Evolutionary conservation across 345 rosid genomes (phyloP), one percentile per base, ranked within the genome.

Genomic region (Bruguiera parviflora): DNA sequence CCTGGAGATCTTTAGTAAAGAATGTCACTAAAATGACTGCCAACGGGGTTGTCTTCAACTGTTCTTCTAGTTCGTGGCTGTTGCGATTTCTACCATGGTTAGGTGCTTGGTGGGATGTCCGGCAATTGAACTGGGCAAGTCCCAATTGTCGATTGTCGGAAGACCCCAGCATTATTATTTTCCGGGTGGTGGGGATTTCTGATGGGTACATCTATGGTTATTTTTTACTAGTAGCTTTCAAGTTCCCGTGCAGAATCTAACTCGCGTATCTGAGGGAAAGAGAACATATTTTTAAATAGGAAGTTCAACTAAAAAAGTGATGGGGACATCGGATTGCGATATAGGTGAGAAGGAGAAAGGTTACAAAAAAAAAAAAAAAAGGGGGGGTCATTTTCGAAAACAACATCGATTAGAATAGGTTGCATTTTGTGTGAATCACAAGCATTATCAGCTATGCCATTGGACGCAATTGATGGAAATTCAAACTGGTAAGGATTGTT

Each of bases 171-270:
- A 75, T 56, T 73, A 84, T 63, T 53, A 65, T 76, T 71, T 75
- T 77, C 70, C 35, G 80, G 81, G 68, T 78, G 79, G 85, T 80
- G 82, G 85, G 84, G 72, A 83, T 46, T 60, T 68, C 18, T 3
- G 70, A 78, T 63, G 8, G 43, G 52, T 8, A 20, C 59, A 32
- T 60, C 52, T 65, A 57, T 75, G 79, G 75, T 69, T 76, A 43
- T 80, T 56, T 29, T 71, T 76, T 37, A 64, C 65, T 6, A 35
- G 10, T 58, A 49, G 57, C 53, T 69, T 24, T 16, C 53, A 1
- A 1, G 25, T 51, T 43, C 68, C 69, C 31, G 16, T 32, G 29
- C 66, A 51, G 22, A 66, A 73, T 66, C 66, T 18, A 4, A 51
- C 49, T 33, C 33, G 29, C 20, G 4, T 53, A 33, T 66, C 58